Evolutionary conservation across 495 filamentous ascomycete species (phyloP).

Genomic region (Choiromyces venosus): DNA sequence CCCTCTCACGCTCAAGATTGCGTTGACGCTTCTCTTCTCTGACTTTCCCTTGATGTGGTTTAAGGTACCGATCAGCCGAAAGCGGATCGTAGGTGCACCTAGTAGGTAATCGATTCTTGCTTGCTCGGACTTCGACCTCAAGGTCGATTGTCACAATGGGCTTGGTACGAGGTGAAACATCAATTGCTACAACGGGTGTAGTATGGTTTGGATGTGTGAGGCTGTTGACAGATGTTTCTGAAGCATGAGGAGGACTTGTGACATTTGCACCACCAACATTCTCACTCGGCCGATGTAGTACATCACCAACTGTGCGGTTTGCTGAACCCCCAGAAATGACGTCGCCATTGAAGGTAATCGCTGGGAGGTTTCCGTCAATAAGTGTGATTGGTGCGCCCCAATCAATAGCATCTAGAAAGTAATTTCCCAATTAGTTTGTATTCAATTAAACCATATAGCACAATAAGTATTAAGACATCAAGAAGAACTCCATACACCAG

Average conservation of each 20-base stretch:
- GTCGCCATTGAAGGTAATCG: neutral
- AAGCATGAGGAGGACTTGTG: neutral
- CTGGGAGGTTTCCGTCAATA: neutral
- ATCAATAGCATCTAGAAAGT: conserved; percentile 1
- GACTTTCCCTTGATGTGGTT: conserved; percentile 26
- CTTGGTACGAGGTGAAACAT: conserved; percentile 10
- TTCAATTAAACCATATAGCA: neutral
- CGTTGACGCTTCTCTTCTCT: conserved; percentile 73
- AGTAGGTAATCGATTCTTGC: conserved; percentile 20
- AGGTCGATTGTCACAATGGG: conserved; percentile 30
- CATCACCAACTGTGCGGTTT: neutral
- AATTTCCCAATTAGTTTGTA: neutral
- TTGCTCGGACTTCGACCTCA: conserved; percentile 31
- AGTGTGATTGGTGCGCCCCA: conserved; percentile 2
- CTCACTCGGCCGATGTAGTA: neutral
- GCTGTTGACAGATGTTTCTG: neutral
- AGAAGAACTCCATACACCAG: neutral
- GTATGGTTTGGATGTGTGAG: neutral
- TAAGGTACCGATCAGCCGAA: conserved; percentile 28
- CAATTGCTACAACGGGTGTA: conserved; percentile 1
- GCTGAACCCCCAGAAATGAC: neutral
- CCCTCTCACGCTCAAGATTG: conserved; percentile 85
- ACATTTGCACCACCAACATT: conserved; percentile 18
- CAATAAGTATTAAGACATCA: neutral
- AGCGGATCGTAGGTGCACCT: conserved; percentile 32